Evolutionary conservation across 176 grass and related monocot species (phyloP).

Genomic region (Phragmites australis): DNA sequence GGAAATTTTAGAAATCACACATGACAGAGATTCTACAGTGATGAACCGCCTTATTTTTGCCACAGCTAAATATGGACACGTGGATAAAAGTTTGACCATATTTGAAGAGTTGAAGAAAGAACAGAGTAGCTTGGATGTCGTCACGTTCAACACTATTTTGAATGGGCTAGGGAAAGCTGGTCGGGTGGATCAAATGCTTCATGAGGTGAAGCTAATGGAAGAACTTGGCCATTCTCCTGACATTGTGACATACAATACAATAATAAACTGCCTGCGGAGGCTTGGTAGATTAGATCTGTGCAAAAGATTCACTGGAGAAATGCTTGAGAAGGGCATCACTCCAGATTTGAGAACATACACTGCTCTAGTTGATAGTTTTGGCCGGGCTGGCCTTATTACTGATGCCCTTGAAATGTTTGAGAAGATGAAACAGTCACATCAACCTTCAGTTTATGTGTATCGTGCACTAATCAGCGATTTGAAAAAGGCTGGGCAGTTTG

Average conservation of each 20-base stretch:
- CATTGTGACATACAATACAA: slow-evolving; percentile 82
- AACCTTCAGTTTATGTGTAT: slow-evolving; percentile 80
- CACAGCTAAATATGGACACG: slow-evolving; percentile 44
- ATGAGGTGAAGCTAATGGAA: slow-evolving; percentile 68
- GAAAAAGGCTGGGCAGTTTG: slow-evolving; percentile 58
- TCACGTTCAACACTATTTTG: slow-evolving; percentile 82
- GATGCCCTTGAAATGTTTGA: slow-evolving; percentile 65
- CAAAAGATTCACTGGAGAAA: slow-evolving; percentile 61
- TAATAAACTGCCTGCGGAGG: slow-evolving; percentile 74
- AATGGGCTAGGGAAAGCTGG: slow-evolving; percentile 74
- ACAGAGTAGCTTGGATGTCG: slow-evolving; percentile 45
- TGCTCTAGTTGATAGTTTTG: slow-evolving; percentile 71
- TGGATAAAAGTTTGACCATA: slow-evolving; percentile 74
- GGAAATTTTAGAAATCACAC: slow-evolving; percentile 63
- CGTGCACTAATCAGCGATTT: slow-evolving; percentile 66
- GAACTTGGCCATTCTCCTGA: slow-evolving; percentile 62
- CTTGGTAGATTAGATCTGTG: slow-evolving; percentile 66
- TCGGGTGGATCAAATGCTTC: slow-evolving; percentile 66
- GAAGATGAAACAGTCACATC: slow-evolving; percentile 62
- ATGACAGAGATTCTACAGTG: slow-evolving; percentile 58
- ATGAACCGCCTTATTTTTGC: slow-evolving; percentile 68
- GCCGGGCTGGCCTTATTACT: slow-evolving; percentile 58
- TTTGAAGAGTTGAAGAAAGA: slow-evolving; percentile 75
- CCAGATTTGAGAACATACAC: slow-evolving; percentile 78
- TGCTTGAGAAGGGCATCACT: slow-evolving; percentile 61